Base-by-base conservation (phyloP, 208 protist genomes). In the Spironucleus salmonicida region DNA sequence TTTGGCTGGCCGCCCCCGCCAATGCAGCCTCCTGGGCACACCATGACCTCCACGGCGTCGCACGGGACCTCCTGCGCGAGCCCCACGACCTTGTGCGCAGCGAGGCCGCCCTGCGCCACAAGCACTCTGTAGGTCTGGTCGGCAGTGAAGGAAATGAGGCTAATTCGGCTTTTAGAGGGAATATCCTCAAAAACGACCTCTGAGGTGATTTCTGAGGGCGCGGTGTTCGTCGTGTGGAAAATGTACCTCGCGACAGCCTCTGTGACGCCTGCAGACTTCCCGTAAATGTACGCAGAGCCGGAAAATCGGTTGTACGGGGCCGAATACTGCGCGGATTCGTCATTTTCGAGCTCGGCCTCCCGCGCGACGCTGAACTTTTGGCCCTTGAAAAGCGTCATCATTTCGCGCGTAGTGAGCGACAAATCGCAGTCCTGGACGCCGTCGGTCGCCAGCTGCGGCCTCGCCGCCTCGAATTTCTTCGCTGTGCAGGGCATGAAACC, bases 21-120 rank as follows among this genome's bases (percentile, higher is more conserved):
- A 23, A 85, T 59, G 78, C 83, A 85, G 42, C 83, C 83, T 1
- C 79, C 79, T 39, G 61, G 45, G 62, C 83, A 85, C 2, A 59
- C 68, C 82, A 85, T 85, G 34, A 85, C 74, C 58, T 85, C 81
- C 30, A 83, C 64, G 39, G 83, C 58, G 76, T 83, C 59, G 74
- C 59, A 74, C 53, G 41, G 34, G 23, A 59, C 59, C 23, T 67
- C 67, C 42, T n/a, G 27, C 29, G 58, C 45, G 4, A 69, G 76
- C 26, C 59, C 57, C 53, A 84, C 40, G 39, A 67, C 15, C 59
- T 82, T 62, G 0, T 76, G 58, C 29, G 42, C 62, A 0, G 29
- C 53, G 42, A 61, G 26, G 59, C 74, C 77, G 38, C 80, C 81
- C 49, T 74, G 62, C 35, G 59, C 58, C 26, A 83, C 80, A 9